Evolutionary conservation across 257 asterid genomes (phyloP).

Genomic region (Orobanche coerulescens): DNA sequence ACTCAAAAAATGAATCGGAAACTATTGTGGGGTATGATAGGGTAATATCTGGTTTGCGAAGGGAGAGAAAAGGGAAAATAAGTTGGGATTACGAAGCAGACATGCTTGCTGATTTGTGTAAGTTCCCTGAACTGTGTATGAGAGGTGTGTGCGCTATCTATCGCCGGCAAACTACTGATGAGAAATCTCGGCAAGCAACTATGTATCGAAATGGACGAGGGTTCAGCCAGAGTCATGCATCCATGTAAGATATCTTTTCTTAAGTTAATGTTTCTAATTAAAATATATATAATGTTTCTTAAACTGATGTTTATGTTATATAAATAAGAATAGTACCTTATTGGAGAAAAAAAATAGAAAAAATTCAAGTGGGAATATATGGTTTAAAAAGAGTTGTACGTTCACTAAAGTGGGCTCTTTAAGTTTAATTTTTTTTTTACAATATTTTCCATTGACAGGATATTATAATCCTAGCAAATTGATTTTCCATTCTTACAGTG

Average conservation of each 20-base stretch:
- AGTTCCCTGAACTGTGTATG: conserved; percentile 55
- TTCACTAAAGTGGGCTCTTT: too few species aligned
- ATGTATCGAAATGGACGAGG: conserved; percentile 42
- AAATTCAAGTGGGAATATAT: too few species aligned
- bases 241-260: conserved; percentile 36
- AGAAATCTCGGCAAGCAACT: conserved; percentile 36
- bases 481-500: conserved; percentile 33
- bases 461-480: background rate
- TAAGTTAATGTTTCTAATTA: too few species aligned
- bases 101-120: conserved; percentile 59
- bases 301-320: too few species aligned
- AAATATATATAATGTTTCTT: too few species aligned
- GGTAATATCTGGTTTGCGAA: conserved; percentile 41
- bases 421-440: background rate
- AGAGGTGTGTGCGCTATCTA: conserved; percentile 63
- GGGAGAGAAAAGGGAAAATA: conserved; percentile 37
- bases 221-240: conserved; percentile 50
- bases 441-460: background rate
- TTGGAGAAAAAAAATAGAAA: too few species aligned
- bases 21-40: conserved; percentile 28
- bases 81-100: conserved; percentile 60
- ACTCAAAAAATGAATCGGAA: conserved; percentile 31
- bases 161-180: conserved; percentile 53
- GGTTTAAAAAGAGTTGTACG: too few species aligned
- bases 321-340: too few species aligned